These are phyloP conservation scores for Aureobasidium sp. DNA, from an alignment of 2,329 filamentous ascomycete genomes.

Conservation along the genomic window DNA sequence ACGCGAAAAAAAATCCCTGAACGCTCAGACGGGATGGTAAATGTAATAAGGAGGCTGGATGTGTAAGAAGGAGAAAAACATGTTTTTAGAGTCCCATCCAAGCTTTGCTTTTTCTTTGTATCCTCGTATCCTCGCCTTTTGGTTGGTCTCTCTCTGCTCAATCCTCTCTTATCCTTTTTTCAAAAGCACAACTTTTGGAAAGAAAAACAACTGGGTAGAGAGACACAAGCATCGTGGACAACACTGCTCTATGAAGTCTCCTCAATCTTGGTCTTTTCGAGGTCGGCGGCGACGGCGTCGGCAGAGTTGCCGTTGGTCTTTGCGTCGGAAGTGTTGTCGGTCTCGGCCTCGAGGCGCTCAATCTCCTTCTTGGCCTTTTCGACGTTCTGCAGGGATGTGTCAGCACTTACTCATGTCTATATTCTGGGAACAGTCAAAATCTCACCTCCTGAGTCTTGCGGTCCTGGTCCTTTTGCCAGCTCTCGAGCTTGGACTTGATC, in stretches of 20 bases:
- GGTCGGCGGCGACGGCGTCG: conserved; percentile 53
- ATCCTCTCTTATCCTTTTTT: neutral
- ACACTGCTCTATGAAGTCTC: conserved; percentile 29
- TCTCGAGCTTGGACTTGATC: conserved; percentile 81
- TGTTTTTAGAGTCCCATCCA: neutral
- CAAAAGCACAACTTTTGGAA: neutral
- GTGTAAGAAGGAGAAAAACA: too few relatives aligned
- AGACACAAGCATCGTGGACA: neutral
- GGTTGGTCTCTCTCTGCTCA: neutral
- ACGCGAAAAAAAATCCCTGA: neutral
- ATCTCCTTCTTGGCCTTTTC: conserved; percentile 96
- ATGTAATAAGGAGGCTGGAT: neutral
- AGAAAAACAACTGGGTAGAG: neutral
- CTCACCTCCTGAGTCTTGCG: conserved; percentile 84
- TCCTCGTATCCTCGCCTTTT: neutral
- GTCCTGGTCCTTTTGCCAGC: conserved; percentile 88
- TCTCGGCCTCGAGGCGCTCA: conserved; percentile 70
- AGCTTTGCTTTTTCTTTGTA: neutral
- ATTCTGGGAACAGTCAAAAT: neutral
- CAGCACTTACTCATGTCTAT: conserved; percentile 22
- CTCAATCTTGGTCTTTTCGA: conserved; percentile 55
- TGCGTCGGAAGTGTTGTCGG: conserved; percentile 42
- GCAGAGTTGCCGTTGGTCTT: conserved; percentile 48
- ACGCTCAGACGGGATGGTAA: conserved; percentile 3
- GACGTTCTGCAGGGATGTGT: conserved; percentile 66